Evolutionary conservation across 371 early-diverging fungal species (phyloP).

Genomic region (Mortierella sp.): DNA sequence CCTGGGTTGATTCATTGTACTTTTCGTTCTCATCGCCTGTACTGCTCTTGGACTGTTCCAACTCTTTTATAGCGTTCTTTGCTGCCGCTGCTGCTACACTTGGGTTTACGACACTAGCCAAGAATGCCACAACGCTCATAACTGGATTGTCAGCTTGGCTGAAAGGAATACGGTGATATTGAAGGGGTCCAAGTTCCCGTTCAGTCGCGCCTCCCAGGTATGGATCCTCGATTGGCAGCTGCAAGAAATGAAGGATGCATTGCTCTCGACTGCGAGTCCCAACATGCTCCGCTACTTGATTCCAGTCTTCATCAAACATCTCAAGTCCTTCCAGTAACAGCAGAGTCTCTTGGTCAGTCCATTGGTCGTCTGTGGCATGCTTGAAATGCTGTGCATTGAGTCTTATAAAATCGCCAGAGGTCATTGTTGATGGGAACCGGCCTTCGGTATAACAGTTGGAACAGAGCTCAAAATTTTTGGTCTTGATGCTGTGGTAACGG

Average conservation of each 20-base stretch:
- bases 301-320: slow-evolving; percentile 97
- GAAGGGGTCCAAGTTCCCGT: slow-evolving; percentile 66
- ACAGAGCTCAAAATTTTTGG: slow-evolving; percentile 89
- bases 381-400: slow-evolving; percentile 66
- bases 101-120: slow-evolving; percentile 94
- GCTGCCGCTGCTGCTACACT: slow-evolving; percentile 93
- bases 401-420: slow-evolving; percentile 91
- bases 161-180: slow-evolving; percentile 83
- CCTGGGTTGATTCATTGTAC: slow-evolving; percentile 7
- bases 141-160: slow-evolving; percentile 96
- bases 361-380: slow-evolving; percentile 73
- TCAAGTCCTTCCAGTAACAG: slow-evolving; percentile 96
- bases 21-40: slow-evolving; percentile 40
- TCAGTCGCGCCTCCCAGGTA: slow-evolving; percentile 65
- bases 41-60: slow-evolving; percentile 55
- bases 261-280: slow-evolving; percentile 93
- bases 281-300: slow-evolving; percentile 92
- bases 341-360: slow-evolving; percentile 97
- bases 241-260: slow-evolving; percentile 95
- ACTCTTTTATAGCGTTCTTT: slow-evolving; percentile 71
- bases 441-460: slow-evolving; percentile 92
- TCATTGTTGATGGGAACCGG: slow-evolving; percentile 89
- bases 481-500: slow-evolving; percentile 87
- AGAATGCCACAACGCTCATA: slow-evolving; percentile 94
- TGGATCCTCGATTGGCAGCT: slow-evolving; percentile 96